Percentiles rank a stretch among this genome's conserved stretches.
Conservation (phyloP, 257 asterid genomes). For the Jacaranda copaia region DNA sequence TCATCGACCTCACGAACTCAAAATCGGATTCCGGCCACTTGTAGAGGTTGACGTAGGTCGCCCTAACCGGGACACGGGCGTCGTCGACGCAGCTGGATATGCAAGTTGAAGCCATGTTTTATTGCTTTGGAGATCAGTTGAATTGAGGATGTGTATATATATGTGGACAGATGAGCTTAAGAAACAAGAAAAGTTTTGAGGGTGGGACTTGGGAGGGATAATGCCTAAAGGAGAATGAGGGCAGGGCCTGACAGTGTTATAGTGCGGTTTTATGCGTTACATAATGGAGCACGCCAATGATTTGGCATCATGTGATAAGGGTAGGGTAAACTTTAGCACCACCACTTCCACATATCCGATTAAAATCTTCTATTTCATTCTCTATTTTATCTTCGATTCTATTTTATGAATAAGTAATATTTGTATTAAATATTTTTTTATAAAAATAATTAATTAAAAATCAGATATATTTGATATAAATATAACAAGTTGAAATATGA, state of each 20-base stretch:
- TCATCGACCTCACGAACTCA: conserved; percentile 77
- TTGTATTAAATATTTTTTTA: no score
- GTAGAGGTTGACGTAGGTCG: conserved; percentile 64
- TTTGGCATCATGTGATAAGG: conserved; percentile 33
- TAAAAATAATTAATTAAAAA: no score
- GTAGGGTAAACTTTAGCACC: neutral
- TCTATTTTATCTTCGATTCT: no score
- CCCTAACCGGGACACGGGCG: conserved; percentile 55
- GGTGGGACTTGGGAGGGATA: neutral
- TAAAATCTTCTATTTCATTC: no score
- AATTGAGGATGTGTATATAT: neutral
- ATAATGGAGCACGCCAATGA: conserved; percentile 19
- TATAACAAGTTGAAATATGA: no score
- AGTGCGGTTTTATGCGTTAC: conserved; percentile 27
- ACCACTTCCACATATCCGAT: neutral
- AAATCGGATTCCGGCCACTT: conserved; percentile 75
- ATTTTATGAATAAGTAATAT: no score
- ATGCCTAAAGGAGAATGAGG: neutral
- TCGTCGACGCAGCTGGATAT: conserved; percentile 56
- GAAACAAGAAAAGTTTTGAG: neutral
- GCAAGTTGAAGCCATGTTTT: conserved; percentile 54
- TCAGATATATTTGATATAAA: no score
- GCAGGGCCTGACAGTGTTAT: conserved; percentile 1
- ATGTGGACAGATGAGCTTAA: conserved; percentile 10
- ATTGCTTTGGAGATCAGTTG: neutral